Conservation (phyloP, 306 rosid genomes). For the Cucumis hystrix region DNA sequence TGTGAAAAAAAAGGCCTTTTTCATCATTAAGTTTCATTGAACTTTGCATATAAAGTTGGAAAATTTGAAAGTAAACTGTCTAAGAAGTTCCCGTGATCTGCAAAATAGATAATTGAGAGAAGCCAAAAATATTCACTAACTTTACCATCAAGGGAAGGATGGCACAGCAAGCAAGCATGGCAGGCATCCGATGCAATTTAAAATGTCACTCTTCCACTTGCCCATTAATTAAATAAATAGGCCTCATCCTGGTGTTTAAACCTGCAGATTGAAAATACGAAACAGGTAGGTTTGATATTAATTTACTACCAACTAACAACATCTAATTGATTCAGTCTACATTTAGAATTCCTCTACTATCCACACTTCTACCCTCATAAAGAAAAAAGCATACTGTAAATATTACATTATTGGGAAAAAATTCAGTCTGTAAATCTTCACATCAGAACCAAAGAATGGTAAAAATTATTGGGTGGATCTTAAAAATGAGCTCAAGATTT, state of each 20-base stretch:
- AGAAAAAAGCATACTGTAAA: neutral
- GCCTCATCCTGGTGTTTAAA: neutral
- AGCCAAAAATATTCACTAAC: neutral
- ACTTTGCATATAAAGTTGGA: neutral
- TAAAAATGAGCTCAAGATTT: neutral
- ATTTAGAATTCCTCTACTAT: neutral
- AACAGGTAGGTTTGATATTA: neutral
- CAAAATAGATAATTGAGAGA: neutral
- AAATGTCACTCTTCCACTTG: neutral
- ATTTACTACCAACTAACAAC: neutral
- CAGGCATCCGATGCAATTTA: neutral
- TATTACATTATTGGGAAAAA: too few species aligned
- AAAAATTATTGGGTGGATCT: neutral
- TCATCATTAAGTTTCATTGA: constrained; percentile 2
- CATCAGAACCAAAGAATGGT: neutral
- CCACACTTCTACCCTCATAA: neutral
- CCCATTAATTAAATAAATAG: neutral
- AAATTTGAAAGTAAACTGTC: neutral
- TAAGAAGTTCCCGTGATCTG: neutral
- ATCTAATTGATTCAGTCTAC: neutral
- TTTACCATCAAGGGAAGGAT: constrained; percentile 5
- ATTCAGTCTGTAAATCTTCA: neutral
- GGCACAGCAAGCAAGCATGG: constrained; percentile 1
- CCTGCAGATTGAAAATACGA: neutral
- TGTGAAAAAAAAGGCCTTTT: neutral